phyloP scores from a whole-genome alignment of 192 early-diverging fungal species.

The Backusella macrospora region DNA sequence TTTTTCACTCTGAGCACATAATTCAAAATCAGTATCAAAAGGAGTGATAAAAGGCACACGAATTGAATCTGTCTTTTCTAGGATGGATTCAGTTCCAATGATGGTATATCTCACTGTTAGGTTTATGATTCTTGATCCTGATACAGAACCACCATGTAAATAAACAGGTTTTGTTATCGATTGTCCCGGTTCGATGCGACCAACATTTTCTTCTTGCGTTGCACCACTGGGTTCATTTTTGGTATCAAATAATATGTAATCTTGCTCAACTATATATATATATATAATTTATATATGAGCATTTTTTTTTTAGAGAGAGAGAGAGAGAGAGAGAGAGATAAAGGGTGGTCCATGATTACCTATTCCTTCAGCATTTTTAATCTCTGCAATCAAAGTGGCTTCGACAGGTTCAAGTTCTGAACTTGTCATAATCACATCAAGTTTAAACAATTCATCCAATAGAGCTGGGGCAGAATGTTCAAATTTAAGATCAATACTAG shows the following conservation, averaged over 20 bases:
- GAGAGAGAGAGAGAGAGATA: too few relatives aligned
- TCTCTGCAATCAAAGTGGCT: conserved; percentile 61
- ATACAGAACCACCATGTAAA: conserved; percentile 29
- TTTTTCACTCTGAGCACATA: conserved; percentile 36
- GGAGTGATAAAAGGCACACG: conserved; percentile 57
- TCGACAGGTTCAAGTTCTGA: conserved; percentile 61
- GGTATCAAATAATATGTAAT: conserved; percentile 21
- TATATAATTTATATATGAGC: not conserved
- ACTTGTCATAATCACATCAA: conserved; percentile 65
- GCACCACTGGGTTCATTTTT: conserved; percentile 26
- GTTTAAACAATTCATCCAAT: conserved; percentile 68
- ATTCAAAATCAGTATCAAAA: conserved; percentile 55
- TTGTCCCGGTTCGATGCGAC: conserved; percentile 44
- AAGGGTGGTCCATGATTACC: too few relatives aligned
- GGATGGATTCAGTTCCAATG: conserved; percentile 32
- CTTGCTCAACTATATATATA: conserved; percentile 28
- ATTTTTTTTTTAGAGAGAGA: not conserved
- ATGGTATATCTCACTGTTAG: conserved; percentile 47
- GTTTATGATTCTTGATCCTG: conserved; percentile 34
- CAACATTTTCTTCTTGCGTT: conserved; percentile 41
- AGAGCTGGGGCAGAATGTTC: conserved; percentile 61
- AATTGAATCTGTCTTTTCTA: conserved; percentile 59
- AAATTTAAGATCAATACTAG: conserved; percentile 58
- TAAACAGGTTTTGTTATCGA: conserved; percentile 34
- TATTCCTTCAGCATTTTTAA: conserved; percentile 52